These are phyloP conservation scores for Trametes coccinea DNA, from an alignment of 768 basidiomycete genomes.

Conservation along the genomic window DNA sequence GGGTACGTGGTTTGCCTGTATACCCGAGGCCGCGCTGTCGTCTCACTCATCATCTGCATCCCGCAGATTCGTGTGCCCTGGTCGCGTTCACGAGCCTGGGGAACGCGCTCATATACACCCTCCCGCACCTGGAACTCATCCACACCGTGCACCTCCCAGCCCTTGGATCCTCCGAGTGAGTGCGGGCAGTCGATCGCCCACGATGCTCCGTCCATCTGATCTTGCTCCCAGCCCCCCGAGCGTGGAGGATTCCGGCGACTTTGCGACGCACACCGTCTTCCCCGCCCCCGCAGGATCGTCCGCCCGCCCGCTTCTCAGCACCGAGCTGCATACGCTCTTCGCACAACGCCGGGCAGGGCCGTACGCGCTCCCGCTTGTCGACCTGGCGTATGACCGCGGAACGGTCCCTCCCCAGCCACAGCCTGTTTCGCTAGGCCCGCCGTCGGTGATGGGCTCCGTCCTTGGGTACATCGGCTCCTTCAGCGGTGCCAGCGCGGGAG, in stretches of 20 bases:
- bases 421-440: conserved; percentile 59
- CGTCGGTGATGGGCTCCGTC: conserved; percentile 50
- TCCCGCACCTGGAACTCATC: conserved; percentile 61
- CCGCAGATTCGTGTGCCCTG: conserved; percentile 44
- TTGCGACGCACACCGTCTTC: conserved; percentile 43
- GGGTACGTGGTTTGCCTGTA: conserved; percentile 43
- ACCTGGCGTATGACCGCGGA: conserved; percentile 45
- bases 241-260: conserved; percentile 56
- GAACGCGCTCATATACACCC: conserved; percentile 55
- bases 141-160: conserved; percentile 38
- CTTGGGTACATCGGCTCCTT: conserved; percentile 47
- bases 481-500: conserved; percentile 50
- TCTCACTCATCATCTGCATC: conserved; percentile 23
- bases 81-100: conserved; percentile 55
- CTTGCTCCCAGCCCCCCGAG: conserved; percentile 35
- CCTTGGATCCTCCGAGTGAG: conserved; percentile 25
- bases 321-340: conserved; percentile 60
- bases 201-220: not conserved
- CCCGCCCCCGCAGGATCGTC: conserved; percentile 20
- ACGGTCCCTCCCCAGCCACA: conserved; percentile 57
- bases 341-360: conserved; percentile 46
- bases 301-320: conserved; percentile 13
- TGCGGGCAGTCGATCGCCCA: not conserved
- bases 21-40: not conserved
- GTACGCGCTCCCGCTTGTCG: conserved; percentile 52